Evolutionary conservation across 2,329 filamentous ascomycete genomes (phyloP).

Genomic region (Aspergillus terreus): DNA sequence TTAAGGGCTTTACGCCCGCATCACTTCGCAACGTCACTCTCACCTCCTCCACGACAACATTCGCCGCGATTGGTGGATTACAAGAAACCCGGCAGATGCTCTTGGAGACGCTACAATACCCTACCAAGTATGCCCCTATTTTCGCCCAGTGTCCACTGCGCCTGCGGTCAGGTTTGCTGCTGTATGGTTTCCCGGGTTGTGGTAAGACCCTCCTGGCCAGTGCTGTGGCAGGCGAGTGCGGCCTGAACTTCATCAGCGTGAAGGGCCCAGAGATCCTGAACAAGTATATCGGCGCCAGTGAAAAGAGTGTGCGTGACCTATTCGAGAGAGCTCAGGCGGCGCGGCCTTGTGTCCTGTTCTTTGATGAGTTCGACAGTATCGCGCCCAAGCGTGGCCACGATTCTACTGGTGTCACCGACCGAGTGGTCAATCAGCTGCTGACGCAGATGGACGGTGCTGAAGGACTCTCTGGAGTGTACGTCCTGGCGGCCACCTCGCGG

Average conservation of each 20-base stretch:
- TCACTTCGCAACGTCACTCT: constrained; percentile 92
- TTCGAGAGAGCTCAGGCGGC: constrained; percentile 89
- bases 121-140: constrained; percentile 95
- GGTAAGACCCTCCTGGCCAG: constrained; percentile 95
- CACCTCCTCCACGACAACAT: constrained; percentile 88
- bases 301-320: constrained; percentile 91
- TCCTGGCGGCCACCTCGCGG: constrained; percentile 86
- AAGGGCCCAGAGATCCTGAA: constrained; percentile 98
- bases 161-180: constrained; percentile 84
- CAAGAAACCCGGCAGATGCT: constrained; percentile 83
- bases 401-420: constrained; percentile 95
- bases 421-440: constrained; percentile 95
- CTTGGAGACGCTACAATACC: constrained; percentile 92
- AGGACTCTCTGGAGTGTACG: constrained; percentile 90
- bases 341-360: constrained; percentile 91
- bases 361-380: constrained; percentile 97
- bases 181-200: constrained; percentile 94
- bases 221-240: constrained; percentile 95
- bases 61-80: constrained; percentile 86
- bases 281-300: constrained; percentile 97
- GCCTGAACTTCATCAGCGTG: constrained; percentile 96
- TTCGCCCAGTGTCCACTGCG: constrained; percentile 93
- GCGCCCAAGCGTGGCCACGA: constrained; percentile 96
- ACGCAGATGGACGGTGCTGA: constrained; percentile 99
- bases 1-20: constrained; percentile 90